These are phyloP conservation scores for Colletotrichum tamarilloi DNA, from an alignment of 2,329 filamentous ascomycete species.

Conservation along the genomic window DNA sequence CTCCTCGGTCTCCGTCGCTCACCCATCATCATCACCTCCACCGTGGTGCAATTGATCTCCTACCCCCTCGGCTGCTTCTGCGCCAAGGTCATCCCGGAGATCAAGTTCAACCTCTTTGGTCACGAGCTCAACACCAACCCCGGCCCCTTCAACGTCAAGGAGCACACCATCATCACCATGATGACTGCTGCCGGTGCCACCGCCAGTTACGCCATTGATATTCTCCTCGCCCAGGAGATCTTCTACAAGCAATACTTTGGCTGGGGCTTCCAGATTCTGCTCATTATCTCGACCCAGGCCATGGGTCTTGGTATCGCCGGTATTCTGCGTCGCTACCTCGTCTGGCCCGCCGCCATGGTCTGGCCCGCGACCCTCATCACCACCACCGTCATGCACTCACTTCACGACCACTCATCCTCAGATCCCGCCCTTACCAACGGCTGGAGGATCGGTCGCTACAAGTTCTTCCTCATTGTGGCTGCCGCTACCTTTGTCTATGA, in stretches of 20 bases:
- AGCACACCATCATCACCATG: slow-evolving; percentile 61
- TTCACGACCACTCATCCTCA: slow-evolving; percentile 57
- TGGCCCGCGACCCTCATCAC: slow-evolving; percentile 68
- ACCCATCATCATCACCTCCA: slow-evolving; percentile 62
- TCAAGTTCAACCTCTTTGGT: slow-evolving; percentile 46
- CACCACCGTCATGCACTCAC: slow-evolving; percentile 61
- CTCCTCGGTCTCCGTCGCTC: slow-evolving; percentile 62
- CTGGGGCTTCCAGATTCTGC: slow-evolving; percentile 64
- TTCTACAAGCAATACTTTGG: slow-evolving; percentile 61
- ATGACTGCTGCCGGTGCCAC: slow-evolving; percentile 52
- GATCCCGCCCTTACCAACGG: slow-evolving; percentile 65
- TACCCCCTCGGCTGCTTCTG: slow-evolving; percentile 57
- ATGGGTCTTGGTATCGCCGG: slow-evolving; percentile 69
- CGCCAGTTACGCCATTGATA: slow-evolving; percentile 52
- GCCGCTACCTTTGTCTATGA: slow-evolving; percentile 58
- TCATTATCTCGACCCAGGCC: slow-evolving; percentile 65
- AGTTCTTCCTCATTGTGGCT: slow-evolving; percentile 70
- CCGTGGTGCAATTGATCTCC: slow-evolving; percentile 65
- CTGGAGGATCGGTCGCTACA: slow-evolving; percentile 73
- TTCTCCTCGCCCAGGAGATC: slow-evolving; percentile 54
- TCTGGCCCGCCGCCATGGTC: slow-evolving; percentile 67
- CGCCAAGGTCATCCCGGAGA: slow-evolving; percentile 46
- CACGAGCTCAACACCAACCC: slow-evolving; percentile 49
- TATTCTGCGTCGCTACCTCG: slow-evolving; percentile 63
- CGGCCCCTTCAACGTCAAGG: slow-evolving; percentile 57